A percentile compares a stretch with the other conserved stretches of the same genome.
Evolutionary conservation across 1,139 yeast genomes (phyloP).

Genomic region (Kodamaea anthophila): DNA sequence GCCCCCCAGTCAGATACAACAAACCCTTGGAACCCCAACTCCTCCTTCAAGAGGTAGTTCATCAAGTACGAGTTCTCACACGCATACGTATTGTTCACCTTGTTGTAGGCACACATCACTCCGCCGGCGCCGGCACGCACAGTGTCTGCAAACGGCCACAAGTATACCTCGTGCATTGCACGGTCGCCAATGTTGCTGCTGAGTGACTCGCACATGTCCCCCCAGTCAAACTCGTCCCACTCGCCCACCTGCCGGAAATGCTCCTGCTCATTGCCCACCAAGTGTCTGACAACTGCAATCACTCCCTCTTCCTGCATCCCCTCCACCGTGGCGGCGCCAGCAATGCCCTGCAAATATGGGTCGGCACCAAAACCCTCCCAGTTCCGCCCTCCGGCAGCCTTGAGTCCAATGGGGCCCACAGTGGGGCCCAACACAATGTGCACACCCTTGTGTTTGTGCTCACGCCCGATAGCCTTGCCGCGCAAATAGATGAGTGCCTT

Average conservation of each 20-base stretch:
- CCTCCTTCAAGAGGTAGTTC: slow-evolving; percentile 52
- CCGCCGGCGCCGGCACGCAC: slow-evolving; percentile 57
- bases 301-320: slow-evolving; percentile 59
- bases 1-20: slow-evolving; percentile 67
- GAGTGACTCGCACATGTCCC: slow-evolving; percentile 29
- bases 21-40: slow-evolving; percentile 62
- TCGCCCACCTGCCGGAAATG: slow-evolving; percentile 56
- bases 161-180: slow-evolving; percentile 55
- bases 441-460: slow-evolving; percentile 52
- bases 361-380: slow-evolving; percentile 67
- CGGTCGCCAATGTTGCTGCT: slow-evolving; percentile 55
- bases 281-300: slow-evolving; percentile 49
- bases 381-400: slow-evolving; percentile 60
- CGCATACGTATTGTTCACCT: slow-evolving; percentile 52
- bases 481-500: slow-evolving; percentile 45
- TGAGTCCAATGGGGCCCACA: slow-evolving; percentile 57
- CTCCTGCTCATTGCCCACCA: slow-evolving; percentile 61
- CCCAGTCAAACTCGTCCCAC: slow-evolving; percentile 46
- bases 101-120: slow-evolving; percentile 58
- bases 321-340: slow-evolving; percentile 47
- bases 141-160: slow-evolving; percentile 66
- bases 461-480: slow-evolving; percentile 55
- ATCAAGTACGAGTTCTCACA: slow-evolving; percentile 57
- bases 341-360: slow-evolving; percentile 55
- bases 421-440: slow-evolving; percentile 58